phyloP scores from a whole-genome alignment of 2,329 filamentous ascomycete species.

The Beauveria scarabaeidicola region DNA sequence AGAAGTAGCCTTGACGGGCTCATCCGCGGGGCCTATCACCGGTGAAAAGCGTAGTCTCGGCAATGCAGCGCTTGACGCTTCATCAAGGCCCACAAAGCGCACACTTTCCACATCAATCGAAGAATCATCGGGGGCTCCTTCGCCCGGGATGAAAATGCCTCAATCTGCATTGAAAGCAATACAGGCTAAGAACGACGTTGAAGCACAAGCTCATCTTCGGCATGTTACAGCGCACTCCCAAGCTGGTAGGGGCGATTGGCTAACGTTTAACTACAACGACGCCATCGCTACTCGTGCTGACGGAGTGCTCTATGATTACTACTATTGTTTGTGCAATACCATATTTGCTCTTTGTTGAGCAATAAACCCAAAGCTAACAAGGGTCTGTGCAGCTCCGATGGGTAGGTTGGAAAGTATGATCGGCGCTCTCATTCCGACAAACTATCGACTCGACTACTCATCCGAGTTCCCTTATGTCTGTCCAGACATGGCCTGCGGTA shows the following conservation, averaged over 20 bases:
- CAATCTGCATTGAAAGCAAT: not conserved
- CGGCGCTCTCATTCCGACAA: constrained; percentile 26
- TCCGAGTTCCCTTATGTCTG: constrained; percentile 18
- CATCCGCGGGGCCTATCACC: not conserved
- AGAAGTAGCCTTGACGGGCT: not conserved
- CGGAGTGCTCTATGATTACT: not conserved
- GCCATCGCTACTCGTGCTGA: not conserved
- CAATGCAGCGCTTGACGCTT: not conserved
- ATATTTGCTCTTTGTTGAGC: not conserved
- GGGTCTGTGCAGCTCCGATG: not conserved
- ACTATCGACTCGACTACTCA: not conserved
- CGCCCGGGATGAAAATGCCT: not conserved
- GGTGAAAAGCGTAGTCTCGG: not conserved
- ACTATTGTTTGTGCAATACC: not conserved
- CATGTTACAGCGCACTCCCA: no score
- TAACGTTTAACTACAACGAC: not conserved
- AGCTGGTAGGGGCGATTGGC: not conserved
- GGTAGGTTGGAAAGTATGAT: not conserved
- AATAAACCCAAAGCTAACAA: not conserved
- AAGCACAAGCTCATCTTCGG: not conserved
- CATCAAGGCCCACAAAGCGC: not conserved
- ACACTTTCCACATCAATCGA: not conserved
- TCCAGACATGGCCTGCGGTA: constrained; percentile 21
- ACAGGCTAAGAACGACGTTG: not conserved
- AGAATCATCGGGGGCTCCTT: no score